phyloP scores from a whole-genome alignment of 352 stramenopile species.

The Blastocystis sp. region DNA sequence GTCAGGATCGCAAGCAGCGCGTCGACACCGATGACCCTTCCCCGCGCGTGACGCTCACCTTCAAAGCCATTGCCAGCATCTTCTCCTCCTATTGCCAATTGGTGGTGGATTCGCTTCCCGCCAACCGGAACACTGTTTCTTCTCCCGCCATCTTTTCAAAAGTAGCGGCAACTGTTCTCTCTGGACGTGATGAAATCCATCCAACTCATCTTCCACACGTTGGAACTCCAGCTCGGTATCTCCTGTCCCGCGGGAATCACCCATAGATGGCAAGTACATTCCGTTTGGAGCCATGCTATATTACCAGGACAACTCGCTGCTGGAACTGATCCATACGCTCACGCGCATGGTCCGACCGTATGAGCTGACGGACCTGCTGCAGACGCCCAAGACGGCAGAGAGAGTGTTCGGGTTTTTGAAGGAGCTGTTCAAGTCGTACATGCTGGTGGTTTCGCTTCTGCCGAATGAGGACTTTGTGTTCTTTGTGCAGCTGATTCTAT shows the following conservation, averaged over 20 bases:
- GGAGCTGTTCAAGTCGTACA: conserved; percentile 16
- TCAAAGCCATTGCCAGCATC: neutral
- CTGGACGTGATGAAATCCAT: neutral
- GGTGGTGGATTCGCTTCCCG: neutral
- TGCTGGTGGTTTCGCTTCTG: conserved; percentile 25
- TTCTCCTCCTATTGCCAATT: neutral
- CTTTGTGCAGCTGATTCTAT: neutral
- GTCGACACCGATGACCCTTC: neutral
- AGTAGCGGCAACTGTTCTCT: neutral
- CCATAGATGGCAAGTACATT: conserved; percentile 22
- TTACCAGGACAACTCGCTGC: conserved; percentile 22
- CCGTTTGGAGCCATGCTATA: conserved; percentile 42
- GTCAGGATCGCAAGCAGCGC: conserved; percentile 17
- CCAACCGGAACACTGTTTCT: neutral
- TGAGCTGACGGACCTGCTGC: neutral
- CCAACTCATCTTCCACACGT: neutral
- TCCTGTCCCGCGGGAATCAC: neutral
- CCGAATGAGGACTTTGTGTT: conserved; percentile 20
- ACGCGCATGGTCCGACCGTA: neutral
- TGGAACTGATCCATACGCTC: neutral
- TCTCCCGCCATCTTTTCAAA: neutral
- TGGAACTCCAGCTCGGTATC: neutral
- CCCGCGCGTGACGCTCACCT: neutral
- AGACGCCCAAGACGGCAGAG: conserved; percentile 4
- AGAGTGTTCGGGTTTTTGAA: conserved; percentile 28